Base-by-base conservation (phyloP, 768 basidiomycete genomes). In the Royoungia palumana region DNA sequence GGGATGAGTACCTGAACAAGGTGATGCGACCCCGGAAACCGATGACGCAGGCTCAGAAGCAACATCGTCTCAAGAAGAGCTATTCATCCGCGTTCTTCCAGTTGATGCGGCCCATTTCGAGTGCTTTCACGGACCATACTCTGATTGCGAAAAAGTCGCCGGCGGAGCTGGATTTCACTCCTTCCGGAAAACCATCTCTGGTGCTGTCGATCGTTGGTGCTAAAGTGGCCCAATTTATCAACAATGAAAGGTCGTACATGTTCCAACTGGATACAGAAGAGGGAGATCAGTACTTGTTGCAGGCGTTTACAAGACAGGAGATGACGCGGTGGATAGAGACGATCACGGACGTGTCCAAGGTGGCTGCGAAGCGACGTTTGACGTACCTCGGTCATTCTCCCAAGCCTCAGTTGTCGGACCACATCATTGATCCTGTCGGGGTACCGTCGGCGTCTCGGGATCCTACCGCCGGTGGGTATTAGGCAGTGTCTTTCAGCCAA, bases 101-200 rank as follows among this genome's bases (percentile, higher is more conserved):
- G 58, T 75, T 91, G 70, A 91, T 91, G 84, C 79, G 89, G n/a
- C 90, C 89, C 2, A 83, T 91, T 44, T 93, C 90, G 14, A 90
- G 82, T 51, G 90, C 90, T 2, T 92, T 92, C 60, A 82, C 82
- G 17, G 79, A 83, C 38, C 83, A 87, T 41, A 73, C 75, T 22
- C 44, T 68, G 45, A 45, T 54, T 9, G 41, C 71, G 51, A 84
- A 80, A 64, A 79, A 76, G 50, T 85, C 85, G 1, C 75, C 86
- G 1, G 77, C 79, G 0, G 88, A 93, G 58, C 71, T 93, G 44
- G 87, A 92, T 61, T 92, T 92, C 58, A 55, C 70, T 7, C 76
- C 88, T 0, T 73, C 75, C n/a, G 77, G 81, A 25, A 92, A 91
- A 63, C 88, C 89, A 0, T 75, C 85, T 21, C 70, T 89, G 37